These are phyloP conservation scores for Fraxinus greggii DNA, from an alignment of 305 asterid genomes.

Conservation along the genomic window DNA sequence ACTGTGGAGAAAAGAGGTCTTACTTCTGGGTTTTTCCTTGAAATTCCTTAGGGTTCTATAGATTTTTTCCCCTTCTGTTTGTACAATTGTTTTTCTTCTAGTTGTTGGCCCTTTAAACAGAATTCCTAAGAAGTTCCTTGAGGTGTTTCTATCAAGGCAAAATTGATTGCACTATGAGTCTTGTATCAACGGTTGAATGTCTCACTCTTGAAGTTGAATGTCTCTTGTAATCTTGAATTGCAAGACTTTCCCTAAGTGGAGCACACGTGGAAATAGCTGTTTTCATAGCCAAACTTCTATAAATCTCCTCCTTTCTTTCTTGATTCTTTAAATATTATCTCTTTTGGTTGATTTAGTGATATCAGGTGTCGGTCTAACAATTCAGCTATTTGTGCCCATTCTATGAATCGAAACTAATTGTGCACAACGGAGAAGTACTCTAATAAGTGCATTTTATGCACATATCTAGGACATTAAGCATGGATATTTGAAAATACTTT, in stretches of 20 bases:
- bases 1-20: neutral
- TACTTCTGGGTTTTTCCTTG: neutral
- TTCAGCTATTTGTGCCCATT: neutral
- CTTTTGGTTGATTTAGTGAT: neutral
- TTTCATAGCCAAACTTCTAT: neutral
- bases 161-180: neutral
- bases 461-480: too few species aligned
- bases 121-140: neutral
- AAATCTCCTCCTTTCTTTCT: neutral
- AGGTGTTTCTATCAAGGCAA: neutral
- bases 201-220: neutral
- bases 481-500: too few species aligned
- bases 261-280: neutral
- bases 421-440: neutral
- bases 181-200: neutral
- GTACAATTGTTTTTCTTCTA: neutral
- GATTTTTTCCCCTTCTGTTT: neutral
- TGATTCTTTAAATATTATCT: neutral
- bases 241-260: neutral
- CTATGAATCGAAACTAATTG: neutral
- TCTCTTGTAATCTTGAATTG: neutral
- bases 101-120: neutral
- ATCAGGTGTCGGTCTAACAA: neutral
- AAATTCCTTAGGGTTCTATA: neutral
- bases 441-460: too few species aligned